These are phyloP conservation scores for Suhomyces vadensis DNA, from an alignment of 805 yeast genomes.

Conservation along the genomic window DNA sequence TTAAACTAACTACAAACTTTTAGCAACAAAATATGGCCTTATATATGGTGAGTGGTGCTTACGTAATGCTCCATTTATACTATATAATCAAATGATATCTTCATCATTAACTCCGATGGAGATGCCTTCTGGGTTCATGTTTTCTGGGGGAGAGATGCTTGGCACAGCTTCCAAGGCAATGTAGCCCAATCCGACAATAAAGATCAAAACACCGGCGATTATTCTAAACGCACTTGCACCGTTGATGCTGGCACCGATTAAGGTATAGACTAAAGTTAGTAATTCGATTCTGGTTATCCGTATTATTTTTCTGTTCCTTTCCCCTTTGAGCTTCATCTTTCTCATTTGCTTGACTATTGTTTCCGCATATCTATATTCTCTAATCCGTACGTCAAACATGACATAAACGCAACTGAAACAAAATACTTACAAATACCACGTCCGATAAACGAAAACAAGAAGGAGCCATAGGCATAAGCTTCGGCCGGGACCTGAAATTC, in stretches of 20 bases:
- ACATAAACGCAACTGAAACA: not conserved
- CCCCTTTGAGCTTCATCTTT: not conserved
- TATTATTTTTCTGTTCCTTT: not conserved
- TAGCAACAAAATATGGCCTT: not conserved
- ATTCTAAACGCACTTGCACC: conserved; percentile 58
- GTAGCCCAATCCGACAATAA: conserved; percentile 60
- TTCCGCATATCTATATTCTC: not conserved
- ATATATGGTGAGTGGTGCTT: conserved; percentile 1
- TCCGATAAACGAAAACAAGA: conserved; percentile 70
- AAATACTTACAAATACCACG: conserved; percentile 67
- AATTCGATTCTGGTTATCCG: not conserved
- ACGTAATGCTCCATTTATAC: conserved; percentile 1
- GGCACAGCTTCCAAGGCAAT: conserved; percentile 69
- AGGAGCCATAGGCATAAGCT: conserved; percentile 65
- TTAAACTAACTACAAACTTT: not conserved
- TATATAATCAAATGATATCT: conserved; percentile 33
- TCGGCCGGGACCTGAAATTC: conserved; percentile 59
- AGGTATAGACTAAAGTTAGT: conserved; percentile 39
- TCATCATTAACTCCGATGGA: conserved; percentile 41
- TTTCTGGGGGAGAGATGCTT: conserved; percentile 75
- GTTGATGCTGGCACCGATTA: conserved; percentile 38
- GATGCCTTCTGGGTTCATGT: conserved; percentile 59
- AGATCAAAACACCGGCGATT: conserved; percentile 59
- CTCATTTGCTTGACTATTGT: not conserved
- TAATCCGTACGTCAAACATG: too few relatives aligned